Percentiles rank a stretch among this genome's conserved stretches.
Evolutionary conservation across 371 early-diverging fungal species (phyloP).

Genomic region (Chytridiales sp.): DNA sequence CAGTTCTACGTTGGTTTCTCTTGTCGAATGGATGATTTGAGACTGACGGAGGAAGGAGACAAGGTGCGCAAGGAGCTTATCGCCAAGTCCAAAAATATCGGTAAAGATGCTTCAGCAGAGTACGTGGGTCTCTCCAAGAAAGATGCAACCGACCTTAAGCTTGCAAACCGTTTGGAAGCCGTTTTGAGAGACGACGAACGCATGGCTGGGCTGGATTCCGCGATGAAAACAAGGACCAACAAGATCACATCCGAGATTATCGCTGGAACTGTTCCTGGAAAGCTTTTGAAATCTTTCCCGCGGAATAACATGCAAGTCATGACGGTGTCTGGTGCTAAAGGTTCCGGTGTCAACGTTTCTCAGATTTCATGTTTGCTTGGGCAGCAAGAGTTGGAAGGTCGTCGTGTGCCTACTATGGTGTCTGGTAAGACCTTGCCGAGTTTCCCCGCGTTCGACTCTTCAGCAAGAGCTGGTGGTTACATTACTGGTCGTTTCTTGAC

Average conservation of each 20-base stretch:
- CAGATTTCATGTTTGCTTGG: conserved; percentile 99
- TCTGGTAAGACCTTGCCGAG: conserved; percentile 97
- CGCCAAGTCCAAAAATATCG: conserved; percentile 47
- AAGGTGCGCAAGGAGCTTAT: conserved; percentile 69
- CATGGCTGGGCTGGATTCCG: conserved; percentile 86
- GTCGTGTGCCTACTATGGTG: conserved; percentile 98
- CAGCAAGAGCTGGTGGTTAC: conserved; percentile 96
- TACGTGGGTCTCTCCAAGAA: conserved; percentile 63
- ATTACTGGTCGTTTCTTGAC: conserved; percentile 99
- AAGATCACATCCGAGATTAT: conserved; percentile 81
- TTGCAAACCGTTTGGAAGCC: conserved; percentile 70
- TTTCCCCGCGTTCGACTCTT: conserved; percentile 85
- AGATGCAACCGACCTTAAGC: conserved; percentile 18
- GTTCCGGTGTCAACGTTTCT: conserved; percentile 95
- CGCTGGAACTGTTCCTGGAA: conserved; percentile 77
- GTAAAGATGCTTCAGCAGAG: conserved; percentile 61
- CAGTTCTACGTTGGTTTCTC: conserved; percentile 87
- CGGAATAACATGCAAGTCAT: conserved; percentile 98
- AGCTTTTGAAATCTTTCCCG: conserved; percentile 86
- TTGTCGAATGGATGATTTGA: conserved; percentile 99
- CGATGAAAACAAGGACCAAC: conserved; percentile 87
- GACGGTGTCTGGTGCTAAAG: conserved; percentile 99
- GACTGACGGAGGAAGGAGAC: conserved; percentile 82
- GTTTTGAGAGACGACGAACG: conserved; percentile 83
- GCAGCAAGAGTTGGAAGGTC: conserved; percentile 99